These are phyloP conservation scores for Mycosphaerella sp. DNA, from an alignment of 2,329 filamentous ascomycete species.

Conservation along the genomic window DNA sequence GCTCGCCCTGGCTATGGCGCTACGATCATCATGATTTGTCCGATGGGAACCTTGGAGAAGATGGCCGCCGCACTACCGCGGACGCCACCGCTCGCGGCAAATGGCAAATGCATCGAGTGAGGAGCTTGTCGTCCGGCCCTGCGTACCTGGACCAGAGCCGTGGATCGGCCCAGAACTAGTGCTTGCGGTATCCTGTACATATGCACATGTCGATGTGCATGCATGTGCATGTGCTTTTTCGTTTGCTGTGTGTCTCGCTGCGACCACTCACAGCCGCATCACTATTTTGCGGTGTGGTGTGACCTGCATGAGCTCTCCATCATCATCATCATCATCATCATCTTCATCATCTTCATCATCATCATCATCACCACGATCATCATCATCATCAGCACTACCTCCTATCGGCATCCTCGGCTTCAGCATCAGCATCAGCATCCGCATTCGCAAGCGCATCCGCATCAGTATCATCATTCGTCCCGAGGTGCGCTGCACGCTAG, in stretches of 20 bases:
- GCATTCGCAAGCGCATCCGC: neutral
- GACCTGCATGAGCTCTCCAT: too few species aligned
- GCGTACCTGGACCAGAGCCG: conserved; percentile 14
- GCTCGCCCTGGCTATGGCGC: neutral
- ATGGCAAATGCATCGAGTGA: conserved; percentile 1
- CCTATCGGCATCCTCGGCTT: neutral
- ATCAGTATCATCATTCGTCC: neutral
- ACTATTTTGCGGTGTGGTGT: too few species aligned
- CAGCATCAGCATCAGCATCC: neutral
- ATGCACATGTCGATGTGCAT: neutral
- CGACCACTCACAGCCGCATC: neutral
- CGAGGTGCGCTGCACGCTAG: conserved; percentile 3
- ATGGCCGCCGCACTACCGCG: neutral
- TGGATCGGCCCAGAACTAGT: conserved; percentile 8
- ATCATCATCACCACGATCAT: neutral
- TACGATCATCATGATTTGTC: conserved; percentile 1
- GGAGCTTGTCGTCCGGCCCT: conserved; percentile 4
- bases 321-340: too few species aligned
- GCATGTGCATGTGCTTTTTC: neutral
- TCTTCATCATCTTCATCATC: neutral
- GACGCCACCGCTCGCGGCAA: conserved; percentile 1
- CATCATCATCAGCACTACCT: neutral
- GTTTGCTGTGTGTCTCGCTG: neutral
- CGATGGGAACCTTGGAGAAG: conserved; percentile 3
- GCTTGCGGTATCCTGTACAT: neutral